Percentiles rank a stretch among this genome's conserved stretches.
phyloP scores from a whole-genome alignment of 768 basidiomycete species.

The Coprinopsis cinerea region DNA sequence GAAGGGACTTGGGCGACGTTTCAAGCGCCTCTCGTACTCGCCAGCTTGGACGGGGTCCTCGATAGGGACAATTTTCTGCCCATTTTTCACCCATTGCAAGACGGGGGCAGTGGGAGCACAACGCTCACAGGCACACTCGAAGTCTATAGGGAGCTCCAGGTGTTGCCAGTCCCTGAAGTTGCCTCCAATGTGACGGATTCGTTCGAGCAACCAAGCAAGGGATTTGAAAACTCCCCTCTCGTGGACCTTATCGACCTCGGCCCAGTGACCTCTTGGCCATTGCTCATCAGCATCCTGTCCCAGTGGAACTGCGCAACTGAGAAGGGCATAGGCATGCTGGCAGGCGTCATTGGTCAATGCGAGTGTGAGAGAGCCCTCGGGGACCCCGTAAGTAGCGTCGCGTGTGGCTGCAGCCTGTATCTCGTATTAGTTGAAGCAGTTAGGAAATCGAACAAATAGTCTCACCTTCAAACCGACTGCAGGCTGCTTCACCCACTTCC shows the following conservation, averaged over 20 bases:
- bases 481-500: conserved; percentile 54
- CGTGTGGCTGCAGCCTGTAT: conserved; percentile 45
- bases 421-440: conserved; percentile 5
- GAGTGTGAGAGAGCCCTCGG: conserved; percentile 46
- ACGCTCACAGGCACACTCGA: conserved; percentile 57
- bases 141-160: conserved; percentile 33
- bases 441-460: neutral
- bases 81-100: conserved; percentile 66
- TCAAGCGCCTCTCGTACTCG: conserved; percentile 82
- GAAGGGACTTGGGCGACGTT: conserved; percentile 80
- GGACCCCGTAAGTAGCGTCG: conserved; percentile 63
- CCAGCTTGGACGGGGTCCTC: conserved; percentile 88
- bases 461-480: conserved; percentile 51
- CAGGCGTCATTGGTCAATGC: conserved; percentile 58
- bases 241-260: conserved; percentile 80
- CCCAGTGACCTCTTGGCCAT: conserved; percentile 74
- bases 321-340: conserved; percentile 66
- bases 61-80: conserved; percentile 59
- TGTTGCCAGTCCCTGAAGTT: conserved; percentile 64
- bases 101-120: conserved; percentile 78
- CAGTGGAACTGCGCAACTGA: conserved; percentile 73
- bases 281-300: conserved; percentile 63
- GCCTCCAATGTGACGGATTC: conserved; percentile 69
- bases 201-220: conserved; percentile 83
- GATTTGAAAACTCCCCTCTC: conserved; percentile 77